Base-by-base conservation (phyloP, 2,329 filamentous ascomycete species). In the Phyllosticta citriasiana region DNA sequence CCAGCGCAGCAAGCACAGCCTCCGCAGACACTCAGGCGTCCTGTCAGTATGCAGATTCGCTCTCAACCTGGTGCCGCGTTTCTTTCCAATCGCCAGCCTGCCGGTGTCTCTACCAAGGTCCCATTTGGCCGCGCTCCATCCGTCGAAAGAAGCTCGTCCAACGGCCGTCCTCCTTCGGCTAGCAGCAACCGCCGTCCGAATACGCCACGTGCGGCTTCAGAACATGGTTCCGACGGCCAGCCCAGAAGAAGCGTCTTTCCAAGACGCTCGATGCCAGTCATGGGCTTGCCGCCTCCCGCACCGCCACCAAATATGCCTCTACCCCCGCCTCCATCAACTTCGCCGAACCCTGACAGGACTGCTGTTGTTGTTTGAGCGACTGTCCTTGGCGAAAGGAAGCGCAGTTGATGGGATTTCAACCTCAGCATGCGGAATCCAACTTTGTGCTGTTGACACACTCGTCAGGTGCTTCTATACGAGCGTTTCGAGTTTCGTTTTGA, bases 281-380 rank as follows among this genome's bases (percentile, higher is more conserved):
- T 76, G 14, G 70, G 71, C 0, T 66, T 79, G 2, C 77, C 76
- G 2, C 78, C 78, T 6, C 77, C 77, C 3, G 76, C 74, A 4
- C 77, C 77, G 3, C 77, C 78, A 24, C 78, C 78, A 60, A 71
- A 68, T 12, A 74, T 75, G 65, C 77, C 77, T n/a, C 65, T 79
- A 24, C 77, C 77, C n/a, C 63, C 69, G 10, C 71, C 72, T 47
- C 74, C 74, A 14, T 55, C 59, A n/a, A n/a, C 16, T 7, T 47
- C 40, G 6, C 40, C 14, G 1, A 47, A 47, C n/a, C 40, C 40
- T n/a, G 40, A 47, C 40, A 47, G 40, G 16, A 47, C 40, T 7
- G 40, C 40, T 7, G 40, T 47, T 47, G 40, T 16, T n/a, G 40
- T 47, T 47, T 47, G 14, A 47, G 2, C 16, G 12, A 14, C 6